phyloP scores from a whole-genome alignment of 495 filamentous ascomycete species.

The Chaetomium fimeti region DNA sequence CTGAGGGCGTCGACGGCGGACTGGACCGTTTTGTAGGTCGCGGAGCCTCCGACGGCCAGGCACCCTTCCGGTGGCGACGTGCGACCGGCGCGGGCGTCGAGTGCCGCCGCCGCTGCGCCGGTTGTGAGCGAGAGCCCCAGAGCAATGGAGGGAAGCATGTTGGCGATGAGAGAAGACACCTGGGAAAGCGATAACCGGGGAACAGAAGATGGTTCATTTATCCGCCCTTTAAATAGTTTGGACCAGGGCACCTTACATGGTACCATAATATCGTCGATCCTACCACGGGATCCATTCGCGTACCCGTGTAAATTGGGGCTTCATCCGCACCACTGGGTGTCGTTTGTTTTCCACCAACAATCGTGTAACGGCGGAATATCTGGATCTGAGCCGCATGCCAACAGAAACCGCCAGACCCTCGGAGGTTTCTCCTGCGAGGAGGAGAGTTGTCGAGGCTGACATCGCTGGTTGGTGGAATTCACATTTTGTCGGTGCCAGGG shows the following conservation, averaged over 20 bases:
- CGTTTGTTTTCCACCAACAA: slow-evolving; percentile 13
- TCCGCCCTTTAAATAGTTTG: background rate
- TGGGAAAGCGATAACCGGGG: background rate
- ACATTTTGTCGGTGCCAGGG: background rate
- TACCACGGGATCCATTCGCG: background rate
- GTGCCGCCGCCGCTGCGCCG: background rate
- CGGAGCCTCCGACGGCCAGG: slow-evolving; percentile 50
- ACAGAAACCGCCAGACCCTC: background rate
- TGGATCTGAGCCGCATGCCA: background rate
- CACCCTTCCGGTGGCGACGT: slow-evolving; percentile 53
- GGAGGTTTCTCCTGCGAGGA: background rate
- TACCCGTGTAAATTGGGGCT: background rate
- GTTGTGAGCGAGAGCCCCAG: background rate
- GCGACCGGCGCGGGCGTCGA: slow-evolving; percentile 34
- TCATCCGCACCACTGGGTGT: background rate
- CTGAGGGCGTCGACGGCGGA: slow-evolving; percentile 56
- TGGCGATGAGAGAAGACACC: background rate
- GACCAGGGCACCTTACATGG: too few species aligned
- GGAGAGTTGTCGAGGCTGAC: background rate
- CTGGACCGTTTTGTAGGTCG: slow-evolving; percentile 52
- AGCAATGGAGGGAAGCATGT: background rate
- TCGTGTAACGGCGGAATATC: background rate
- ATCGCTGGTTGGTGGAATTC: slow-evolving; percentile 17
- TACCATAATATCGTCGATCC: background rate
- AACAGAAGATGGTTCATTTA: background rate